Conservation (phyloP, 2,329 filamentous ascomycete genomes). For the Stagonosporopsis cucurbitacearum region DNA sequence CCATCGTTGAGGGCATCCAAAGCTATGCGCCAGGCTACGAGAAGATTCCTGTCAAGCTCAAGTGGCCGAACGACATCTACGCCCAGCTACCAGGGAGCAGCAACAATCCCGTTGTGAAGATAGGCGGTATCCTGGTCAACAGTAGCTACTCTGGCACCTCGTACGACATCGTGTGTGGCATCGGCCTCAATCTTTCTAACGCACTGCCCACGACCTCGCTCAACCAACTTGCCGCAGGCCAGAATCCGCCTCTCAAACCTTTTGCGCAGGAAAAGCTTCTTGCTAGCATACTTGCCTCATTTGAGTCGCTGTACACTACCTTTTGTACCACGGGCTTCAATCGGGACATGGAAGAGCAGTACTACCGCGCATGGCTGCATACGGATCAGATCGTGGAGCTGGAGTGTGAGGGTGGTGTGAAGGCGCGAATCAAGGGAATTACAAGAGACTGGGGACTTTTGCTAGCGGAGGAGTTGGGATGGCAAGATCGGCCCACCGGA, state of each 20-base stretch:
- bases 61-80: slow-evolving; percentile 95
- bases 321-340: slow-evolving; percentile 82
- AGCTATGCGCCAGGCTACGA: slow-evolving; percentile 79
- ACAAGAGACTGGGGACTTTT: slow-evolving; percentile 91
- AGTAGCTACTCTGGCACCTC: slow-evolving; percentile 77
- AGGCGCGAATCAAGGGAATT: slow-evolving; percentile 82
- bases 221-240: slow-evolving; percentile 67
- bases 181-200: slow-evolving; percentile 85
- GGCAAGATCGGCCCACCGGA: slow-evolving; percentile 75
- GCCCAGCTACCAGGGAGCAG: slow-evolving; percentile 57
- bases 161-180: slow-evolving; percentile 84
- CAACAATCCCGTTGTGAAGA: slow-evolving; percentile 74
- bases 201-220: slow-evolving; percentile 85
- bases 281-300: slow-evolving; percentile 76
- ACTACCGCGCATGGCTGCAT: slow-evolving; percentile 77
- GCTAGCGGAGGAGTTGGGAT: slow-evolving; percentile 80
- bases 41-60: slow-evolving; percentile 79
- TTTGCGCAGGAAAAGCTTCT: slow-evolving; percentile 81
- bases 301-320: slow-evolving; percentile 77
- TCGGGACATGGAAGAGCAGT: slow-evolving; percentile 72
- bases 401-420: slow-evolving; percentile 77
- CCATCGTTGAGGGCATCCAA: slow-evolving; percentile 82
- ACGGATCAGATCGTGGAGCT: slow-evolving; percentile 69
- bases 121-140: slow-evolving; percentile 91
- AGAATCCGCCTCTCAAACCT: slow-evolving; percentile 52